Conservation (phyloP, 108 stramenopile genomes). For the Stephanodiscus triporus region DNA sequence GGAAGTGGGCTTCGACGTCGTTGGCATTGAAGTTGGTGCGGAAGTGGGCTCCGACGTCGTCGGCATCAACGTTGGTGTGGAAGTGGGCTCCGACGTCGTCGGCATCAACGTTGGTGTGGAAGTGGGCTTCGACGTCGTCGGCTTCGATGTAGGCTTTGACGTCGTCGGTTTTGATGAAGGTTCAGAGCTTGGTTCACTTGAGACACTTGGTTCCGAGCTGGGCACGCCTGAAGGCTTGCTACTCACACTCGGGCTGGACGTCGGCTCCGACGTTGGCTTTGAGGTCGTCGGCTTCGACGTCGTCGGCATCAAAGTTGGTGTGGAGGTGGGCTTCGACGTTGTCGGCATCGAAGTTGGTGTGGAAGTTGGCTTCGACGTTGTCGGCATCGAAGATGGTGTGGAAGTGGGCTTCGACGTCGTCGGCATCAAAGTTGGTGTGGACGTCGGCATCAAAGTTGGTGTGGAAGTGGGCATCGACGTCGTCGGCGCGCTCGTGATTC, state of each 20-base stretch:
- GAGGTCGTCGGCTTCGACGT: neutral
- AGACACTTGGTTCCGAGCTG: constrained; percentile 2
- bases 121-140: too few species aligned
- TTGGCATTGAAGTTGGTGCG: too few species aligned
- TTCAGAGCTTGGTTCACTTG: neutral
- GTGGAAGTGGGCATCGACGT: too few species aligned
- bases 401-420: constrained; percentile 3
- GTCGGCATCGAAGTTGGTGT: constrained; percentile 18
- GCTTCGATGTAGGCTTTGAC: too few species aligned
- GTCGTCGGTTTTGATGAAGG: too few species aligned
- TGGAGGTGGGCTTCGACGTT: neutral
- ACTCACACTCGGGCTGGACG: neutral
- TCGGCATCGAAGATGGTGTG: constrained; percentile 17
- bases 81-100: too few species aligned
- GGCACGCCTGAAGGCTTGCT: neutral
- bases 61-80: too few species aligned
- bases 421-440: neutral
- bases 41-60: too few species aligned
- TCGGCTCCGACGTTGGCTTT: neutral
- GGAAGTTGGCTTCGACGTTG: constrained; percentile 10
- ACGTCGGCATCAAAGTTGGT: neutral
- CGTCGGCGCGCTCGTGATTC: constrained; percentile 35
- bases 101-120: too few species aligned
- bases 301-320: constrained; percentile 8
- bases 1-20: too few species aligned